Evolutionary conservation across 2,329 filamentous ascomycete species (phyloP), one percentile per base, ranked within the genome.

Genomic region (Aureobasidium sp.): DNA sequence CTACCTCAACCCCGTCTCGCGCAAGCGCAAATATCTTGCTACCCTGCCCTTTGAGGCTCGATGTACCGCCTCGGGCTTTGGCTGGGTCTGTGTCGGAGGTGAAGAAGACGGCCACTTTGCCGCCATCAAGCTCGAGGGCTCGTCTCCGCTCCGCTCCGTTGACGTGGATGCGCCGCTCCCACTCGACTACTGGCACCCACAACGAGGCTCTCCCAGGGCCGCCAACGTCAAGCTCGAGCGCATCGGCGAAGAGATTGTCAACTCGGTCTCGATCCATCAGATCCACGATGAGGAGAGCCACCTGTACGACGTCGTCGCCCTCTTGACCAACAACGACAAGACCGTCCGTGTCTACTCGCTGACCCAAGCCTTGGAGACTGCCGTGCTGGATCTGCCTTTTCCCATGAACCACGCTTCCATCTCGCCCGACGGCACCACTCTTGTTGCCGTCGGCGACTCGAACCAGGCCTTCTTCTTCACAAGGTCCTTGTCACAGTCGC

Each of bases 361-460:
- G 17, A 75, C 79, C 24, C 80, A 84, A 49, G 79, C 82, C 12
- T 76, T 86, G 56, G 75, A 85, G 30, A 71, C 94, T 19, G 82
- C 87, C 52, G 78, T 83, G 38, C 73, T 96, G 50, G 77, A 80
- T 3, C 85, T 95, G 59, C 85, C 87, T 4, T 86, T 91, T 64
- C 86, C 84, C 59, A 91, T 97, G 73, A 98, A 98, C 63, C 89
- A 94, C 64, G 88, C 90, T 29, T 81, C 90, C n/a, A 84, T 98
- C 49, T 96, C 91, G 6, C 93, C 91, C 0, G 86, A 96, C 65
- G 91, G 90, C 1, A 79, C 78, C 17, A 71, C 91, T 10, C 75
- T 97, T 17, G 79, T 90, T 5, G 88, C 90, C 2, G 87, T 97
- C 38, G 87, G 91, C 35, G 93, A 98, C 65, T 86, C 90, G 62